These are phyloP conservation scores for Amylocarpus encephaloides DNA, from an alignment of 2,329 filamentous ascomycete species.

Conservation along the genomic window DNA sequence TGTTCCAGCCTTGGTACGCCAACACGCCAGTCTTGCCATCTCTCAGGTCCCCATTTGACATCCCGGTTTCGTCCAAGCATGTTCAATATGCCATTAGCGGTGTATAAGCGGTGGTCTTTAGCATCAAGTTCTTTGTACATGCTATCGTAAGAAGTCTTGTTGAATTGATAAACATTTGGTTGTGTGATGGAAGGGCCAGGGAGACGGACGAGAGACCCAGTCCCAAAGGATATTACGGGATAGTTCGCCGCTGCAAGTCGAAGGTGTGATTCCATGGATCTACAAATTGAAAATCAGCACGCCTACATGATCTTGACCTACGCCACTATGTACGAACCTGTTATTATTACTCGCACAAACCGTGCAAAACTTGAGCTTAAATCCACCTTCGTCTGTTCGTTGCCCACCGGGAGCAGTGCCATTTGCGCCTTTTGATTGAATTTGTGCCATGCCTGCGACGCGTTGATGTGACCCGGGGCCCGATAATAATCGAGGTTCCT, in stretches of 20 bases:
- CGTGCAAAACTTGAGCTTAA: conserved; percentile 93
- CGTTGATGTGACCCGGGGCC: background rate
- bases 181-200: conserved; percentile 87
- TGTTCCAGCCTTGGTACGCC: conserved; percentile 78
- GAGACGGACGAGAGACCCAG: conserved; percentile 86
- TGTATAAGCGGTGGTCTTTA: conserved; percentile 84
- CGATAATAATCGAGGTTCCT: background rate
- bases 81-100: conserved; percentile 84
- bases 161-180: conserved; percentile 97
- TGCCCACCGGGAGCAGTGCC: conserved; percentile 20
- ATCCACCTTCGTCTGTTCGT: conserved; percentile 40
- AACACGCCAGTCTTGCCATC: conserved; percentile 96
- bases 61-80: conserved; percentile 90
- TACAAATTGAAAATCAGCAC: conserved; percentile 30
- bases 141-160: conserved; percentile 87
- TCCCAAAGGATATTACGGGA: conserved; percentile 97
- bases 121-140: conserved; percentile 87
- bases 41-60: conserved; percentile 92
- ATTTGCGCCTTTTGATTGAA: conserved; percentile 14
- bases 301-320: background rate
- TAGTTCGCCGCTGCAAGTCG: conserved; percentile 80
- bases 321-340: conserved; percentile 47
- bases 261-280: conserved; percentile 98
- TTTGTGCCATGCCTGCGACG: conserved; percentile 16
- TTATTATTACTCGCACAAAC: conserved; percentile 99